Evolutionary conservation across 2,329 filamentous ascomycete species (phyloP), one percentile per base, ranked within the genome.

Genomic region (Falciphora oryzae): DNA sequence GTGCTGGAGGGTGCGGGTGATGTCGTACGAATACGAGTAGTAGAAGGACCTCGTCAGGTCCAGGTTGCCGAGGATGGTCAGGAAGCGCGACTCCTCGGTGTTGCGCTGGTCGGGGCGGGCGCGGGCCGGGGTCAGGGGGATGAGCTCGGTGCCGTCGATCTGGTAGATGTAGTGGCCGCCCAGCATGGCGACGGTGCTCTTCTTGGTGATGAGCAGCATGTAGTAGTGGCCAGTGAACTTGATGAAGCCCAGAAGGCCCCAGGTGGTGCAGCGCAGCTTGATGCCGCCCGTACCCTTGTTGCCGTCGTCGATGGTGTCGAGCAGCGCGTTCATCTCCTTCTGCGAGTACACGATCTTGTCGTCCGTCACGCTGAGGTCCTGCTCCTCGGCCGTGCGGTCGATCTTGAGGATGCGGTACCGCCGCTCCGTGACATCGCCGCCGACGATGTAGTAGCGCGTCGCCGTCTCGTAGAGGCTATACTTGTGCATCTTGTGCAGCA

Each of bases 401-500:
- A 99, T 96, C 76, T 98, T 97, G 73, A 99, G 79, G 65, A 99
- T 92, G 63, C 93, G 88, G 76, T 95, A 98, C 31, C 90, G 87
- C 71, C 86, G 89, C 75, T 98, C 95, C 69, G 92, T 89, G 65
- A 97, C 87, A 74, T 99, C 95, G 63, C 91, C 90, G 18, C 95
- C 95, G 25, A 98, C 92, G 68, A 99, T 89, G 75, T 97, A 99
- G 76, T 95, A 99, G 63, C 92, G 86, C 64, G 89, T 92, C 16
- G 92, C 91, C 3, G 95, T 99, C 79, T 99, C 95, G 76, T 99
- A 98, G 28, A 99, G 80, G n/a, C 91, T 95, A 76, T 97, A 98
- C 72, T 95, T 96, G 80, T 97, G 93, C 92, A 99, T 97, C 74
- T 84, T 85, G 75, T 84, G 83, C 59, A 81, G 75, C 25, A 80